Evolutionary conservation across 129 eudicot genomes (phyloP).

Genomic region (Oenanthe sinensis): DNA sequence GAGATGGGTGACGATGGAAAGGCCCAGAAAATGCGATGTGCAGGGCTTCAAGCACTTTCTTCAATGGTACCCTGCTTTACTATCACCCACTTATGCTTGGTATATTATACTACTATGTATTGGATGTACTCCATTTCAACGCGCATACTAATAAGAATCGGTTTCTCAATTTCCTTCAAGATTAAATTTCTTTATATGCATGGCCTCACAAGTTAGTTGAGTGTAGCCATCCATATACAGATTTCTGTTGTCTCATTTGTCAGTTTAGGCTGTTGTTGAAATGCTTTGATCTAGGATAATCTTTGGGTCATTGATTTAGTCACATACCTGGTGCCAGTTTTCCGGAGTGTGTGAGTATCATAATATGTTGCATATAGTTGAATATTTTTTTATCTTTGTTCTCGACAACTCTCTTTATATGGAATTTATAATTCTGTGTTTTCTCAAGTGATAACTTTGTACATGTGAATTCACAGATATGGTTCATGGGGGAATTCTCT

Average conservation of each 20-base stretch:
- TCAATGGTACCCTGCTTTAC: constrained; percentile 31
- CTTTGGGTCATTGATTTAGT: background rate
- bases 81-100: background rate
- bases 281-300: background rate
- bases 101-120: background rate
- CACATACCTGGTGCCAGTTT: background rate
- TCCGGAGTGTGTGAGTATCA: background rate
- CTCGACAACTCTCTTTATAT: background rate
- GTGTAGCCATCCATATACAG: background rate
- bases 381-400: background rate
- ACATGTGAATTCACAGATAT: constrained; percentile 37
- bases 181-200: background rate
- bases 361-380: background rate
- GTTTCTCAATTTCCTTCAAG: background rate
- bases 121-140: background rate
- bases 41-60: constrained; percentile 64
- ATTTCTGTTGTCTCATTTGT: background rate
- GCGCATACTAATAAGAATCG: background rate
- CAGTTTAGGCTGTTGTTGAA: background rate
- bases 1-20: constrained; percentile 56
- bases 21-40: constrained; percentile 44
- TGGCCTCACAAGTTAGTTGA: background rate
- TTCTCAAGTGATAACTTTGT: background rate
- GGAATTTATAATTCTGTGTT: background rate
- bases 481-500: constrained; percentile 69